Conservation (phyloP, 768 basidiomycete species). For the Tulasnella sp. region DNA sequence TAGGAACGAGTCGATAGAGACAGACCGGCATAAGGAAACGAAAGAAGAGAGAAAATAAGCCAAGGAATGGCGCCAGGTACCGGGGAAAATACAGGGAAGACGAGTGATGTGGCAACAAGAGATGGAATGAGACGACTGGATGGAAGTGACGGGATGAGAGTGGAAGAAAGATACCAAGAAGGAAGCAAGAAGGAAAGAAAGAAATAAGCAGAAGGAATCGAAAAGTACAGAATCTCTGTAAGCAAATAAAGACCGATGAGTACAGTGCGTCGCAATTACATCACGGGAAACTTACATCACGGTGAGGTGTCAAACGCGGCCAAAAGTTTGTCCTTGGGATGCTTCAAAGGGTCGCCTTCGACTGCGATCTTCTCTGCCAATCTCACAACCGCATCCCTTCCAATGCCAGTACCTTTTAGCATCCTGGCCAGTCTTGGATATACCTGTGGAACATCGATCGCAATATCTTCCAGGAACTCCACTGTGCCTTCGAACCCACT, state of each 20-base stretch:
- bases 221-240: not conserved
- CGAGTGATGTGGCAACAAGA: too few species aligned
- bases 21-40: not conserved
- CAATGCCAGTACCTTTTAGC: slow-evolving; percentile 53
- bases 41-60: not conserved
- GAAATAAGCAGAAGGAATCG: not conserved
- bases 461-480: slow-evolving; percentile 77
- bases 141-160: too few species aligned
- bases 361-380: slow-evolving; percentile 27
- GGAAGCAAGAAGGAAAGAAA: not conserved
- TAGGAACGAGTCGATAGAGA: not conserved
- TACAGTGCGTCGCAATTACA: too few species aligned
- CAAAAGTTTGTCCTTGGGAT: slow-evolving; percentile 30
- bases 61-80: not conserved
- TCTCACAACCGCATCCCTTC: slow-evolving; percentile 36
- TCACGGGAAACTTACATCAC: not conserved
- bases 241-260: not conserved
- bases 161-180: not conserved
- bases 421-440: slow-evolving; percentile 64
- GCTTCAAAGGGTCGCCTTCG: slow-evolving; percentile 27
- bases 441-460: slow-evolving; percentile 83
- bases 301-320: slow-evolving; percentile 17
- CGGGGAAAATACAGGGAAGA: not conserved
- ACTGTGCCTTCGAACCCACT: slow-evolving; percentile 58
- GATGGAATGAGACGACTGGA: too few species aligned